phyloP scores from a whole-genome alignment of 164 flowering plant genomes.

The Stephania cephalantha region DNA sequence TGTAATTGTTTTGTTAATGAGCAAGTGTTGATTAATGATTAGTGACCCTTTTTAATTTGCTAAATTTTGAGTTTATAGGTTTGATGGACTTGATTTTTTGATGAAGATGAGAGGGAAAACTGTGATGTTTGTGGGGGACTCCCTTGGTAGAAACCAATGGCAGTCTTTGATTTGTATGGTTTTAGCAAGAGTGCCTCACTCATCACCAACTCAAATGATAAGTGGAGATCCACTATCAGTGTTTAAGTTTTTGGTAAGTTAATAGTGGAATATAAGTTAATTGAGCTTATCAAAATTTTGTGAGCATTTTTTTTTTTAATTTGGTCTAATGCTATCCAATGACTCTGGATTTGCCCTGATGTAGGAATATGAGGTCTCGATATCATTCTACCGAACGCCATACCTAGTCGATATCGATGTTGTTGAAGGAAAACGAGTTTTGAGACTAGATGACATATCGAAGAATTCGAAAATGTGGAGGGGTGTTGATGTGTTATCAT shows the following conservation, averaged over 20 bases:
- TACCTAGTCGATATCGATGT: conserved; percentile 49
- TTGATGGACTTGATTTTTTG: conserved; percentile 62
- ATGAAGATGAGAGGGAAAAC: conserved; percentile 63
- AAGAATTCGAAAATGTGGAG: conserved; percentile 41
- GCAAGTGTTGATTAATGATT: too few relatives aligned
- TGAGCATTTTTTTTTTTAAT: too few relatives aligned
- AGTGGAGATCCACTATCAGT: conserved; percentile 62
- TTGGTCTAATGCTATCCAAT: too few relatives aligned
- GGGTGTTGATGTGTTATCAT: conserved; percentile 44
- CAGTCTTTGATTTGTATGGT: conserved; percentile 86
- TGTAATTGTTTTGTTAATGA: neutral
- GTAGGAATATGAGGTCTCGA: conserved; percentile 35
- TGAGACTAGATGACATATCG: conserved; percentile 43
- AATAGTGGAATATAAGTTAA: neutral
- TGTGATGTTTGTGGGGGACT: conserved; percentile 92
- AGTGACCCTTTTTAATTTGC: too few relatives aligned
- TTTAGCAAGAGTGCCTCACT: conserved; percentile 31
- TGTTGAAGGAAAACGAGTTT: conserved; percentile 27
- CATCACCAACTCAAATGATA: conserved; percentile 45
- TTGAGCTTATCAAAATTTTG: too few relatives aligned
- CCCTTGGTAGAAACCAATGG: conserved; percentile 90
- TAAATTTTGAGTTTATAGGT: conserved; percentile 31
- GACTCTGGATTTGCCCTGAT: neutral
- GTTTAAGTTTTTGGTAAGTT: conserved; percentile 63
- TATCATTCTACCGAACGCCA: conserved; percentile 28